Percentiles rank a stretch among this genome's conserved stretches.
Evolutionary conservation across 2,329 filamentous ascomycete species (phyloP).

Genomic region (Ceratocystiopsis brevicomis): DNA sequence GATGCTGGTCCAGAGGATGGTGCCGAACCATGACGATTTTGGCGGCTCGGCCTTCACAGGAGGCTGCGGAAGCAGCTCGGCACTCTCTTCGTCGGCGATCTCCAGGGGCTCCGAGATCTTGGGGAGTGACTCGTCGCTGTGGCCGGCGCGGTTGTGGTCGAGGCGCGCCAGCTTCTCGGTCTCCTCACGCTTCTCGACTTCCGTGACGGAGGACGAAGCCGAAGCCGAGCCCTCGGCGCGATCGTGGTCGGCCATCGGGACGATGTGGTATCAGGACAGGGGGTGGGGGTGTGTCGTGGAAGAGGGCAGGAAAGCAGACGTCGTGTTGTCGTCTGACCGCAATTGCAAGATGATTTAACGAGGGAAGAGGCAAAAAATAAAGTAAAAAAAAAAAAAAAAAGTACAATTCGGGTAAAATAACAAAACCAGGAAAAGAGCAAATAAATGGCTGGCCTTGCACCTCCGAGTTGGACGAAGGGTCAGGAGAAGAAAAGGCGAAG

Average conservation of each 20-base stretch:
- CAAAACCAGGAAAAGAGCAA: background rate
- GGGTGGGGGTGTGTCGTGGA: background rate
- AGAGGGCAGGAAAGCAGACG: too few species aligned
- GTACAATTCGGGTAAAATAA: background rate
- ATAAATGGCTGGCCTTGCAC: background rate
- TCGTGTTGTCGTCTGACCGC: background rate
- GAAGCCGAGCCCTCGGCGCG: constrained; percentile 15
- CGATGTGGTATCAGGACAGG: background rate
- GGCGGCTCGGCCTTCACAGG: constrained; percentile 15
- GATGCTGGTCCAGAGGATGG: constrained; percentile 36
- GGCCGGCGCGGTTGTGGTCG: constrained; percentile 14
- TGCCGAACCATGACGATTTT: constrained; percentile 18
- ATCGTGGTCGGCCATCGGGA: constrained; percentile 11
- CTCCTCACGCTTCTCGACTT: constrained; percentile 13
- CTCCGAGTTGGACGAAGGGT: constrained; percentile 8
- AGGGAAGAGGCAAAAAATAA: background rate
- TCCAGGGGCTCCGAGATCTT: constrained; percentile 17
- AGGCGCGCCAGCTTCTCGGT: constrained; percentile 15
- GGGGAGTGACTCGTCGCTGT: constrained; percentile 7
- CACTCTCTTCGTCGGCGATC: constrained; percentile 21
- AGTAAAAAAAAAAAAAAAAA: background rate
- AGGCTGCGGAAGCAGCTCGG: constrained; percentile 20
- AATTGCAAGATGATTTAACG: too few species aligned
- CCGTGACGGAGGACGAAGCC: constrained; percentile 17
- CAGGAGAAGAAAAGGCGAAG: background rate